Evolutionary conservation across 495 filamentous ascomycete species (phyloP).

Genomic region (Lentithecium fluviatile): DNA sequence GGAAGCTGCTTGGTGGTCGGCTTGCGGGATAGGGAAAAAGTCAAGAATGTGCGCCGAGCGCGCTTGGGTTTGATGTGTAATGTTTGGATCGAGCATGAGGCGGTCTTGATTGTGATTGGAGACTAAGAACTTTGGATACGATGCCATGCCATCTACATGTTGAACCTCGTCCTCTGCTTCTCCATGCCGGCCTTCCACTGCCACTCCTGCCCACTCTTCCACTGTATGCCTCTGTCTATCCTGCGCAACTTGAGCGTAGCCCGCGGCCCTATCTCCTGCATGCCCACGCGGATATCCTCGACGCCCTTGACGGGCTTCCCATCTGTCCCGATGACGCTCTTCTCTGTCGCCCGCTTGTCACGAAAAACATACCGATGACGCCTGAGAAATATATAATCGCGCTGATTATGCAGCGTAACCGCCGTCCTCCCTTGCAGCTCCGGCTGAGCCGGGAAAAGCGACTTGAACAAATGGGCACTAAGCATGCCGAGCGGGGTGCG

Average conservation of each 20-base stretch:
- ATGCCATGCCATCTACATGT: constrained; percentile 55
- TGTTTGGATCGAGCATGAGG: too few species aligned
- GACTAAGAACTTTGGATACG: too few species aligned
- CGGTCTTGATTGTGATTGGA: too few species aligned
- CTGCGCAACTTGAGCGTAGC: constrained; percentile 87
- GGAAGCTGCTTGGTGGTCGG: too few species aligned
- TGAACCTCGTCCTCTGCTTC: constrained; percentile 88
- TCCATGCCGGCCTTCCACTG: constrained; percentile 93
- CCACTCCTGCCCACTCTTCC: constrained; percentile 83
- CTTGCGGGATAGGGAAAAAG: too few species aligned
- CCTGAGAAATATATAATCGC: constrained; percentile 92
- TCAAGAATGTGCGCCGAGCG: too few species aligned
- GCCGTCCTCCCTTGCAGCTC: constrained; percentile 83
- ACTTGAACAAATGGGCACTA: constrained; percentile 81
- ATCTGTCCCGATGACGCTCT: constrained; percentile 77
- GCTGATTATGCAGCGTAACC: constrained; percentile 89
- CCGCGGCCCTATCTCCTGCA: constrained; percentile 82
- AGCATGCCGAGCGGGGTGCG: constrained; percentile 86
- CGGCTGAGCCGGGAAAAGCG: constrained; percentile 77
- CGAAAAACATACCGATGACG: constrained; percentile 90
- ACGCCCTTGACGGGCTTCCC: constrained; percentile 84
- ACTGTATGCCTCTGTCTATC: constrained; percentile 85
- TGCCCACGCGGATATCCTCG: constrained; percentile 75
- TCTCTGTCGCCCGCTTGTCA: constrained; percentile 80
- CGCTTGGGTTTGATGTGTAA: too few species aligned